Evolutionary conservation across 306 rosid species (phyloP).

Genomic region (Cicer chorassanicum): DNA sequence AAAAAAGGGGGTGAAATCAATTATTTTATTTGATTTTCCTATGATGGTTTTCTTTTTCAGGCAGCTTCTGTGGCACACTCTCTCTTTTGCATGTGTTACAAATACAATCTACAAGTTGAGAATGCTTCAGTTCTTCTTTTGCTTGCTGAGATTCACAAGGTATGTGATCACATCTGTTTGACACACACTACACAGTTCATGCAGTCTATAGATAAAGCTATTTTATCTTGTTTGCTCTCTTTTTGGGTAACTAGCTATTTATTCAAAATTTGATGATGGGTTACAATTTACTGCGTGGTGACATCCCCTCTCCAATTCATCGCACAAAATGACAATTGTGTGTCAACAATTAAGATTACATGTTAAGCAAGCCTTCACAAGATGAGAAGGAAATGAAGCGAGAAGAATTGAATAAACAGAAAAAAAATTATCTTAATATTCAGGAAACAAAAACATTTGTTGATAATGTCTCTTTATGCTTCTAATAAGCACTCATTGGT

Average conservation of each 20-base stretch:
- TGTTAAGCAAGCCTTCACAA: not conserved
- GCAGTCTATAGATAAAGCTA: slow-evolving; percentile 31
- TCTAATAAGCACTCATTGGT: slow-evolving; percentile 2
- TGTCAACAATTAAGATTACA: slow-evolving; percentile 4
- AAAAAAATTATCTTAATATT: not conserved
- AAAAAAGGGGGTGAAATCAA: slow-evolving; percentile 8
- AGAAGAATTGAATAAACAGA: not conserved
- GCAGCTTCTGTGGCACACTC: slow-evolving; percentile 96
- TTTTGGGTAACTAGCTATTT: slow-evolving; percentile 16
- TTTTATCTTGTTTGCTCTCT: slow-evolving; percentile 25
- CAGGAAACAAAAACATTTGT: not conserved
- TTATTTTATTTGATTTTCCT: slow-evolving; percentile 30
- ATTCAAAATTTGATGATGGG: slow-evolving; percentile 17
- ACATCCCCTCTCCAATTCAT: slow-evolving; percentile 20
- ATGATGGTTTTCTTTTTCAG: slow-evolving; percentile 52
- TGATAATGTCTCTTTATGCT: slow-evolving; percentile 6
- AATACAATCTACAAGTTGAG: slow-evolving; percentile 91
- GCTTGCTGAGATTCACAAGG: slow-evolving; percentile 98
- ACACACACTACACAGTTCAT: slow-evolving; percentile 30
- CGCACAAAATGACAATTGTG: slow-evolving; percentile 21
- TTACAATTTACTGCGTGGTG: slow-evolving; percentile 15
- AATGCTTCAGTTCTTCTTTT: slow-evolving; percentile 93
- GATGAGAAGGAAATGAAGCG: slow-evolving; percentile 14
- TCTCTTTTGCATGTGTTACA: slow-evolving; percentile 93
- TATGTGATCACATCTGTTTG: slow-evolving; percentile 39